A percentile compares a stretch with the other conserved stretches of the same genome.
Evolutionary conservation across 192 early-diverging fungal genomes (phyloP).

Genomic region (Allomyces javanicus): DNA sequence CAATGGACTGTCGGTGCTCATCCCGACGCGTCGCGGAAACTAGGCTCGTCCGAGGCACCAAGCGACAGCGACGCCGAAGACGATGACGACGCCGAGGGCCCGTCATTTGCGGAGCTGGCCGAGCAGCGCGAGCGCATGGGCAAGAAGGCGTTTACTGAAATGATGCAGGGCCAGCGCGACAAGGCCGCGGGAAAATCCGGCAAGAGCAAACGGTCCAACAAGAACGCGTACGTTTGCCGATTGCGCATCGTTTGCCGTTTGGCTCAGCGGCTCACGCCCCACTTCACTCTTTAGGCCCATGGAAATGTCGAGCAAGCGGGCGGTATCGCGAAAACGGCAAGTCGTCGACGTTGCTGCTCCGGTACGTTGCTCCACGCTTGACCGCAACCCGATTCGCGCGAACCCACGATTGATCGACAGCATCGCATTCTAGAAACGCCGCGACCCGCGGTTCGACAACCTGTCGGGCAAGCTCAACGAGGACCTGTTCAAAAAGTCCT

Average conservation of each 20-base stretch:
- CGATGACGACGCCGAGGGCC: constrained; percentile 1
- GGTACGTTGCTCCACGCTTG: constrained; percentile 15
- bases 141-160: not conserved
- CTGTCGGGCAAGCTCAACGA: constrained; percentile 77
- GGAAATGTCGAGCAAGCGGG: constrained; percentile 55
- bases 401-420: not conserved
- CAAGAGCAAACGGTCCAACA: constrained; percentile 5
- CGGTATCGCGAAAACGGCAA: constrained; percentile 48
- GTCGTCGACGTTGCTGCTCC: constrained; percentile 36
- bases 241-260: not conserved
- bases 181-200: constrained; percentile 1
- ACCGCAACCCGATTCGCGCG: not conserved
- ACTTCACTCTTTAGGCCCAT: constrained; percentile 30
- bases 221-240: constrained; percentile 4
- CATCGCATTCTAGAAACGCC: constrained; percentile 30
- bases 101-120: not conserved
- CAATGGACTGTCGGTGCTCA: constrained; percentile 13
- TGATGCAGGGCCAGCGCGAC: not conserved
- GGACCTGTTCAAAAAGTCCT: constrained; percentile 79
- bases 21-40: constrained; percentile 11
- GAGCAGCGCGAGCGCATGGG: not conserved
- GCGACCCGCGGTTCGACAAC: constrained; percentile 87
- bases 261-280: constrained; percentile 9
- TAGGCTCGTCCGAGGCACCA: constrained; percentile 18
- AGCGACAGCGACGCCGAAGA: constrained; percentile 16